A percentile compares a stretch with the other conserved stretches of the same genome.
These are phyloP conservation scores for Suillus paluster DNA, from an alignment of 768 basidiomycete genomes.

Conservation along the genomic window DNA sequence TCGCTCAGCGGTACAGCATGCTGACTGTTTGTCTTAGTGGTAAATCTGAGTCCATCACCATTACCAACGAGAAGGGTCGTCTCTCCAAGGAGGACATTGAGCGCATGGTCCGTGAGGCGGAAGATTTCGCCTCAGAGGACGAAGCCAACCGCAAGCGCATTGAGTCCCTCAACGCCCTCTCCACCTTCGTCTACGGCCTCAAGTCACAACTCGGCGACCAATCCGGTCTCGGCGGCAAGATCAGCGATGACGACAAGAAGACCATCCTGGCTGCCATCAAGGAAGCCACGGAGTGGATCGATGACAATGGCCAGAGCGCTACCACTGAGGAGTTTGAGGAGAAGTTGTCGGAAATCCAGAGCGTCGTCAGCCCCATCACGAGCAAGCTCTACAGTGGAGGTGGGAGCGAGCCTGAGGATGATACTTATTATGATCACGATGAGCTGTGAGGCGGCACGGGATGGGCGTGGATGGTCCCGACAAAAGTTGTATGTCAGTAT, in stretches of 20 bases:
- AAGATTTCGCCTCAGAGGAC: conserved; percentile 86
- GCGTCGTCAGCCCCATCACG: conserved; percentile 82
- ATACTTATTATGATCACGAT: conserved; percentile 53
- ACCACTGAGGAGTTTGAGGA: conserved; percentile 90
- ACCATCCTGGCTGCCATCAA: conserved; percentile 80
- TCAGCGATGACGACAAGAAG: conserved; percentile 83
- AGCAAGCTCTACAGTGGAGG: conserved; percentile 70
- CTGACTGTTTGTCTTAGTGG: conserved; percentile 48
- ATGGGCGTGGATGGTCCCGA: not conserved
- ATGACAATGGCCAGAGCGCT: conserved; percentile 77
- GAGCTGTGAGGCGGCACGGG: conserved; percentile 43
- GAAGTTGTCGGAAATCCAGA: conserved; percentile 79
- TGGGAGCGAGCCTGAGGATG: conserved; percentile 37
- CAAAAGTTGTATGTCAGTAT: conserved; percentile 9
- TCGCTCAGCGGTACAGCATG: not conserved
- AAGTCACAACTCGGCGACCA: conserved; percentile 87
- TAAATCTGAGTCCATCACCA: conserved; percentile 89
- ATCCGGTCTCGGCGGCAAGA: conserved; percentile 90
- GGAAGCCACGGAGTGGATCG: conserved; percentile 92
- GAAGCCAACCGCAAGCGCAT: conserved; percentile 81
- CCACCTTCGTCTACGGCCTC: conserved; percentile 83
- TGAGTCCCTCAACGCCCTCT: conserved; percentile 82
- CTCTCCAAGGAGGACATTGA: conserved; percentile 90
- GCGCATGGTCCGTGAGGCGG: conserved; percentile 93
- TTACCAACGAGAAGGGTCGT: conserved; percentile 96